These are phyloP conservation scores for Claviceps monticola DNA, from an alignment of 2,329 filamentous ascomycete species.

Conservation along the genomic window DNA sequence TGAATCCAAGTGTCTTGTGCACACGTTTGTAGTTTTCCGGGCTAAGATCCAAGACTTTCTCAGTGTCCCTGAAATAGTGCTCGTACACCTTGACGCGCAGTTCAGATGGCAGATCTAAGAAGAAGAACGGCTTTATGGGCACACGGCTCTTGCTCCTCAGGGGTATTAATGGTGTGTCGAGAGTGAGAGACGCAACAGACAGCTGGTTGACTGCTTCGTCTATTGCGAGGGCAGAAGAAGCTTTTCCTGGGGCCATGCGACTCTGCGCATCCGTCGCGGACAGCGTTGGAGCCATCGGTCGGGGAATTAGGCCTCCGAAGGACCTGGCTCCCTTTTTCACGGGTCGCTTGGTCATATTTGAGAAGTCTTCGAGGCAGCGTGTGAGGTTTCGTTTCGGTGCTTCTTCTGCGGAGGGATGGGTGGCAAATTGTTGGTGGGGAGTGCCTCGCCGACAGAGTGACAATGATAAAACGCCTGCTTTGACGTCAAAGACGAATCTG, in stretches of 20 bases:
- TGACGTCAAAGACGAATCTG: background rate
- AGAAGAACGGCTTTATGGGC: constrained; percentile 39
- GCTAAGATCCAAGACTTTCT: constrained; percentile 50
- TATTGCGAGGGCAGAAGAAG: constrained; percentile 23
- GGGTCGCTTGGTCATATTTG: constrained; percentile 14
- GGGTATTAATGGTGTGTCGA: constrained; percentile 23
- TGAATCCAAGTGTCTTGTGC: constrained; percentile 42
- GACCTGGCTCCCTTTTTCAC: constrained; percentile 7
- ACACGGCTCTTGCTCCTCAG: constrained; percentile 18
- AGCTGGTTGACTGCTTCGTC: constrained; percentile 28
- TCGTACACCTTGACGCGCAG: constrained; percentile 56
- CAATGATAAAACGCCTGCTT: background rate
- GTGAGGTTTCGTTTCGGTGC: background rate
- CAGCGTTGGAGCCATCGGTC: constrained; percentile 10
- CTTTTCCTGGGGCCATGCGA: constrained; percentile 16
- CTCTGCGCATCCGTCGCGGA: constrained; percentile 22
- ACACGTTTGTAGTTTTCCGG: constrained; percentile 50
- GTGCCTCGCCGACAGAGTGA: background rate
- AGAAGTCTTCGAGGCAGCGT: background rate
- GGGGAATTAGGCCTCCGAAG: constrained; percentile 17
- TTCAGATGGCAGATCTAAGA: constrained; percentile 55
- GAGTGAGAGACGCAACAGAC: constrained; percentile 28
- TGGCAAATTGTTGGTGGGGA: background rate
- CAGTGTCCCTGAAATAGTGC: constrained; percentile 41
- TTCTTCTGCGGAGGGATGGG: background rate